Evolutionary conservation across 768 basidiomycete species (phyloP).

Genomic region (Albatrellus ellisii): DNA sequence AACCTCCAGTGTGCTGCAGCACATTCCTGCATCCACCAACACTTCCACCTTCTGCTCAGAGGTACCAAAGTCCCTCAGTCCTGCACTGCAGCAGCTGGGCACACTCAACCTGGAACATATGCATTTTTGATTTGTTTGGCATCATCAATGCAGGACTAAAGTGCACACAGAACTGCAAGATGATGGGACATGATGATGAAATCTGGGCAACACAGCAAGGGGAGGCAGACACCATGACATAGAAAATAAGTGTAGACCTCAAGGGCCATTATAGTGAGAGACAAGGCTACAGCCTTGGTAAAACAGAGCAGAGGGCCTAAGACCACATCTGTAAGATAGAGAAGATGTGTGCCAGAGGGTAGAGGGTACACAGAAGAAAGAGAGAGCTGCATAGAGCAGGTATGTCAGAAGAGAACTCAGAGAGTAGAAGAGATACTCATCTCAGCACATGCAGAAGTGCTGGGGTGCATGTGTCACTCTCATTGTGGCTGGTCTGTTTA

Average conservation of each 20-base stretch:
- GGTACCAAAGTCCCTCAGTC: slow-evolving; percentile 37
- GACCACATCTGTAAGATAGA: too few species aligned
- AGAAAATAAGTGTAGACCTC: too few species aligned
- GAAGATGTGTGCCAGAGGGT: too few species aligned
- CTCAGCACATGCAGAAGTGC: too few species aligned
- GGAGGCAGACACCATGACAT: slow-evolving; percentile 67
- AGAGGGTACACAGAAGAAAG: too few species aligned
- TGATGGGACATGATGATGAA: slow-evolving; percentile 36
- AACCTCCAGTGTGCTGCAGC: slow-evolving; percentile 35
- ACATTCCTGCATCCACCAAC: slow-evolving; percentile 38
- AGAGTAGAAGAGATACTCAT: too few species aligned
- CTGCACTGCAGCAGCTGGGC: slow-evolving; percentile 41
- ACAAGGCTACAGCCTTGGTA: too few species aligned
- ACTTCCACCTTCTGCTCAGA: slow-evolving; percentile 47
- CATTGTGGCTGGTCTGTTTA: background rate
- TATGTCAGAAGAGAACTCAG: too few species aligned
- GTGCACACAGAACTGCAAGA: slow-evolving; percentile 23
- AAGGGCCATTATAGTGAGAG: too few species aligned
- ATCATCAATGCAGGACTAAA: slow-evolving; percentile 12
- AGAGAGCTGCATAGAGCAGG: too few species aligned
- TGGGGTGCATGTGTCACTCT: background rate
- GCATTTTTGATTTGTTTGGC: background rate
- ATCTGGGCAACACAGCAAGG: slow-evolving; percentile 50
- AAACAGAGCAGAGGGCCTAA: too few species aligned
- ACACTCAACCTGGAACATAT: slow-evolving; percentile 36